Evolutionary conservation across 352 stramenopile species (phyloP), one percentile per base, ranked within the genome.

Genomic region (Phytophthora foliorum): DNA sequence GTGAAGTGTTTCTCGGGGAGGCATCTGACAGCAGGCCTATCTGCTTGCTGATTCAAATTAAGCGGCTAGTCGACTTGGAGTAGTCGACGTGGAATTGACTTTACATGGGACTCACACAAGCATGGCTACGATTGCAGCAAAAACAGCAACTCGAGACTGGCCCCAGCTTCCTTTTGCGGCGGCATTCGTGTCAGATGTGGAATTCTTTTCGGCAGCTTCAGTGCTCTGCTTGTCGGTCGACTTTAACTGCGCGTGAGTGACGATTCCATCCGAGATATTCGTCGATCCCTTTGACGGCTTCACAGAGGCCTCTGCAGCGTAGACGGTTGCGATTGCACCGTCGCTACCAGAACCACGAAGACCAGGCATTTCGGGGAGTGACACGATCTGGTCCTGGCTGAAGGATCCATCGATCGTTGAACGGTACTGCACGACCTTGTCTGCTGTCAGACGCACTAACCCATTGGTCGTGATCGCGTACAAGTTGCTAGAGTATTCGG

Each of bases 391-490:
- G 10, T 70, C 39, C 10, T 75, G 61, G 27, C 67, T 71, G 42
- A 71, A 75, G 0, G 61, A 75, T 11, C 61, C 67, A 25, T 67
- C 48, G 24, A 39, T 34, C 0, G 46, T 67, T 14, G 48, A 31
- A 5, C 67, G 67, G 42, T 88, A 78, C 61, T 85, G 66, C 7
- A 89, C 75, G 31, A 70, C 78, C 50, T 86, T 69, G 57, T 89
- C 67, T 2, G 45, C 16, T 2, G 64, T 64, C 17, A 90, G 63
- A 14, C 69, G 72, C 13, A 90, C 76, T 5, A 79, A 67, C 4
- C 55, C 81, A 38, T 79, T 88, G 8, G 60, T 74, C 4, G 65
- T 76, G 56, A 75, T 74, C 41, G 78, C 55, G 22, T 68, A 48
- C 8, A 88, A 59, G 50, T 88, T 88, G 21, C 44, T 67, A 0